Evolutionary conservation across 495 filamentous ascomycete species (phyloP).

Genomic region (Neurospora sp.): DNA sequence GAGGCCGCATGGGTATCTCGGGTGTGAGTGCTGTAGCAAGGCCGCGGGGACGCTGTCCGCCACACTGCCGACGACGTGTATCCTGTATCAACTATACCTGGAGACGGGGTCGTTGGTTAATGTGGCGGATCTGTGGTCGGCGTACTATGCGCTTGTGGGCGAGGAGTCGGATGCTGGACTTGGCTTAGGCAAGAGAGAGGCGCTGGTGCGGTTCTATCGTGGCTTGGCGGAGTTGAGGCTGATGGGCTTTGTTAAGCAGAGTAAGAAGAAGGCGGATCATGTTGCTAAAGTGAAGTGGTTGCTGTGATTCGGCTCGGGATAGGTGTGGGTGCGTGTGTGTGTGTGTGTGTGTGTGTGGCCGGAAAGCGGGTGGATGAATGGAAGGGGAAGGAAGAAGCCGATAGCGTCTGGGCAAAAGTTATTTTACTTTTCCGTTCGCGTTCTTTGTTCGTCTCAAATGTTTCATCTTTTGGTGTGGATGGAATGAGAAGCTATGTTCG

Average conservation of each 20-base stretch:
- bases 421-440: neutral
- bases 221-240: constrained; percentile 73
- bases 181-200: constrained; percentile 37
- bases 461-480: neutral
- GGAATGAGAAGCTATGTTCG: neutral
- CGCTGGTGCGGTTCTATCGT: constrained; percentile 68
- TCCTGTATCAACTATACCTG: constrained; percentile 84
- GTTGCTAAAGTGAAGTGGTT: constrained; percentile 61
- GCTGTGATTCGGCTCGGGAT: constrained; percentile 8
- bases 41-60: constrained; percentile 37
- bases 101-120: constrained; percentile 87
- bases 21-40: constrained; percentile 55
- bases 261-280: constrained; percentile 85
- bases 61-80: constrained; percentile 66
- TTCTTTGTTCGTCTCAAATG: neutral
- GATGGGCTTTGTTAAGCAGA: constrained; percentile 80
- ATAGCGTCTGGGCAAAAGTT: neutral
- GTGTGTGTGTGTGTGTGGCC: too few species aligned
- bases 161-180: constrained; percentile 35
- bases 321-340: too few species aligned
- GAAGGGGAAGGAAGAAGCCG: neutral
- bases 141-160: constrained; percentile 68
- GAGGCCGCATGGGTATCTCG: constrained; percentile 77
- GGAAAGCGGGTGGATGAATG: constrained; percentile 1
- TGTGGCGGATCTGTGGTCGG: constrained; percentile 78